Evolutionary conservation across 108 stramenopile species (phyloP).

Genomic region (Pelagomonas calceolata): DNA sequence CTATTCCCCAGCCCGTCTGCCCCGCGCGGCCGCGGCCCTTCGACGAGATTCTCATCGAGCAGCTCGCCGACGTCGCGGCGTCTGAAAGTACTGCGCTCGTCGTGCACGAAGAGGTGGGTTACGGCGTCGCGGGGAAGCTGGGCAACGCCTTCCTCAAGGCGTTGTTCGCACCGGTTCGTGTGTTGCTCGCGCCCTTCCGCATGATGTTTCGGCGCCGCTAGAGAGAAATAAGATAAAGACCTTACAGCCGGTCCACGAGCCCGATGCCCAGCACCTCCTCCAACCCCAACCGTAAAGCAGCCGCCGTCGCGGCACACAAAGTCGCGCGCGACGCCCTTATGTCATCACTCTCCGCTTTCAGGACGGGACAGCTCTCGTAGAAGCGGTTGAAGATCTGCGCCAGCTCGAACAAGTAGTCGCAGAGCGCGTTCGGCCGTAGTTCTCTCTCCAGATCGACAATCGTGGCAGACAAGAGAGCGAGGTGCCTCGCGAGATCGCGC

Average conservation of each 20-base stretch:
- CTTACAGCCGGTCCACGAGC: conserved; percentile 70
- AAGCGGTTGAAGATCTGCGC: conserved; percentile 74
- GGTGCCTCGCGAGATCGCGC: conserved; percentile 70
- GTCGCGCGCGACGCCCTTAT: conserved; percentile 68
- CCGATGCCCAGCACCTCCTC: conserved; percentile 68
- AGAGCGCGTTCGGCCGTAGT: conserved; percentile 81
- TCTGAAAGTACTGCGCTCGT: too few species aligned
- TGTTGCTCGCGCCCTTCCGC: too few species aligned
- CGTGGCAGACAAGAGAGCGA: conserved; percentile 63
- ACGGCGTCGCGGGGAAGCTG: too few species aligned
- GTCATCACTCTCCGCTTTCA: conserved; percentile 62
- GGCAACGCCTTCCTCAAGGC: too few species aligned
- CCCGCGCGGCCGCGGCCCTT: too few species aligned
- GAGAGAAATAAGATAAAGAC: too few species aligned
- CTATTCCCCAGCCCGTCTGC: too few species aligned
- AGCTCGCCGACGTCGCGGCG: too few species aligned
- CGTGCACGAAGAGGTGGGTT: too few species aligned
- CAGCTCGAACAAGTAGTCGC: conserved; percentile 82
- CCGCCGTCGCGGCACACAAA: conserved; percentile 79
- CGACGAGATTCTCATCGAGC: too few species aligned
- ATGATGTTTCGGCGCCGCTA: too few species aligned
- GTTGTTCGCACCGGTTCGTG: too few species aligned
- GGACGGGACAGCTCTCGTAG: conserved; percentile 69
- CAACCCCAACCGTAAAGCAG: conserved; percentile 51
- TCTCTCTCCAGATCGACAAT: conserved; percentile 71